Evolutionary conservation across 768 basidiomycete genomes (phyloP).

Genomic region (Imleria badia): DNA sequence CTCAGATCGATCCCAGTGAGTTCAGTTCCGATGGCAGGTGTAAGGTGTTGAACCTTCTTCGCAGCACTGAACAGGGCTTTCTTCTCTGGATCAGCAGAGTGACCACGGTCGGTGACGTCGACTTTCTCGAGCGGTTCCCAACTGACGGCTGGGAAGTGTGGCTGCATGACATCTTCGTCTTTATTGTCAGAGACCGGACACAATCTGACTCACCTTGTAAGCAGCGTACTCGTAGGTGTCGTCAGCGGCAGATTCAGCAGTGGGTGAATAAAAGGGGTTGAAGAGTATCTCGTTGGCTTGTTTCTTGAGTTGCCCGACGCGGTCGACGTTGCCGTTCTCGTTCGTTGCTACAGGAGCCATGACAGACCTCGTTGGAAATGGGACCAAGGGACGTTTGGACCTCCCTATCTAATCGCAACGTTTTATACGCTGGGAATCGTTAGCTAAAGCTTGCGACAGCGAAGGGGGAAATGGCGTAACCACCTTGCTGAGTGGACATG

Average conservation of each 20-base stretch:
- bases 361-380: background rate
- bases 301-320: slow-evolving; percentile 26
- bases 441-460: slow-evolving; percentile 9
- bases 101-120: slow-evolving; percentile 63
- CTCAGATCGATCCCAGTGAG: slow-evolving; percentile 70
- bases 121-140: slow-evolving; percentile 65
- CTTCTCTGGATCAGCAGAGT: slow-evolving; percentile 70
- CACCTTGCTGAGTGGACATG: slow-evolving; percentile 6
- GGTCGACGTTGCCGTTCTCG: slow-evolving; percentile 29
- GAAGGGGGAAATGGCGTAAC: slow-evolving; percentile 21
- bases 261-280: slow-evolving; percentile 72
- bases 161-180: slow-evolving; percentile 38
- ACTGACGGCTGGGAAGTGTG: slow-evolving; percentile 57
- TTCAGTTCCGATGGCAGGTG: slow-evolving; percentile 75
- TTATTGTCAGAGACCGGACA: background rate
- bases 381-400: background rate
- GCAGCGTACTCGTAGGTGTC: slow-evolving; percentile 52
- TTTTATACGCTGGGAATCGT: slow-evolving; percentile 16
- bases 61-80: slow-evolving; percentile 62
- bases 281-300: slow-evolving; percentile 31
- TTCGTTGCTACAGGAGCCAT: slow-evolving; percentile 55
- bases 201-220: slow-evolving; percentile 49
- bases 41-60: slow-evolving; percentile 64
- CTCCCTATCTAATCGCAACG: background rate
- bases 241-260: slow-evolving; percentile 50